These are phyloP conservation scores for Capsicum rhomboideum DNA, from an alignment of 257 asterid species.

Conservation along the genomic window DNA sequence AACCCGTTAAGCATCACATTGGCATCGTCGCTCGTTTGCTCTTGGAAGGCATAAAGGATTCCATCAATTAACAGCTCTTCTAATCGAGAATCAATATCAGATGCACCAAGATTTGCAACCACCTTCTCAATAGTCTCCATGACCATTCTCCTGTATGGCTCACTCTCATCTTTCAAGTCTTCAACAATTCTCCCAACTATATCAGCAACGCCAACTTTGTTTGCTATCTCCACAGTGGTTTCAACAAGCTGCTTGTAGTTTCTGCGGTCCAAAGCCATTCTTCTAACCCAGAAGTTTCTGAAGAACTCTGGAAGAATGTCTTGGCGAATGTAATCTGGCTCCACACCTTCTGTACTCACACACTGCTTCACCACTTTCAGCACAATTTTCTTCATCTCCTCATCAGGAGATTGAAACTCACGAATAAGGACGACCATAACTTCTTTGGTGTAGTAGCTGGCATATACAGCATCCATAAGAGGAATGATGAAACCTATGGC, in stretches of 20 bases:
- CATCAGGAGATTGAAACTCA: conserved; percentile 91
- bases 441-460: conserved; percentile 89
- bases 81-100: conserved; percentile 79
- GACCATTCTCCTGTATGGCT: conserved; percentile 91
- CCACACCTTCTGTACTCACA: conserved; percentile 94
- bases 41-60: conserved; percentile 84
- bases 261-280: conserved; percentile 92
- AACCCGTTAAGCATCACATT: conserved; percentile 92
- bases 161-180: conserved; percentile 86
- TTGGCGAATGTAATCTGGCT: conserved; percentile 65
- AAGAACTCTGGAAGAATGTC: conserved; percentile 93
- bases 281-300: conserved; percentile 84
- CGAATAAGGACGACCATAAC: conserved; percentile 84
- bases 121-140: conserved; percentile 97
- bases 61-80: conserved; percentile 86
- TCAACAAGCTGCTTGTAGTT: conserved; percentile 87
- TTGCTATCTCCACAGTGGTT: conserved; percentile 86
- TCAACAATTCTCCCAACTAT: conserved; percentile 84
- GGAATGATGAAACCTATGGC: conserved; percentile 92
- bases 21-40: conserved; percentile 92
- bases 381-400: conserved; percentile 94
- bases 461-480: conserved; percentile 89
- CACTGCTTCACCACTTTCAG: conserved; percentile 93
- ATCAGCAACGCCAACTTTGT: conserved; percentile 87
- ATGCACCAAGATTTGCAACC: conserved; percentile 82